Evolutionary conservation across 2,329 filamentous ascomycete genomes (phyloP).

Genomic region (Penicillium sp.): DNA sequence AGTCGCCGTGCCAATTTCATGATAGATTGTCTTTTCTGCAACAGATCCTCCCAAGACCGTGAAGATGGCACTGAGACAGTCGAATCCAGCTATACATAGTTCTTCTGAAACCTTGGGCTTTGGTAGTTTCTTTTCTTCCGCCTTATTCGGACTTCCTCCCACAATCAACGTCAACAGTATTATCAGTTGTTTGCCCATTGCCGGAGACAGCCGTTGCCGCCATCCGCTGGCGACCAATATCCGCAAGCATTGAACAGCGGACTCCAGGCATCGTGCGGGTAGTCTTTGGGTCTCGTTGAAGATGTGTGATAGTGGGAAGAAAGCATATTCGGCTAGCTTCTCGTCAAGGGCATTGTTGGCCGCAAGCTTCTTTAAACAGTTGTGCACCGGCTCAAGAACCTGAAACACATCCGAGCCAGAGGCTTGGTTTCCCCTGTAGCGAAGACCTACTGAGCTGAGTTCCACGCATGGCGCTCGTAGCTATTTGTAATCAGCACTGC

Average conservation of each 20-base stretch:
- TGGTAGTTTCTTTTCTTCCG: slow-evolving; percentile 24
- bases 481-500: slow-evolving; percentile 30
- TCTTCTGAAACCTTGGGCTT: slow-evolving; percentile 60
- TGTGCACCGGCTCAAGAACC: slow-evolving; percentile 46
- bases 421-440: slow-evolving; percentile 46
- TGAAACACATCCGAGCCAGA: slow-evolving; percentile 48
- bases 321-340: slow-evolving; percentile 87
- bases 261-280: slow-evolving; percentile 66
- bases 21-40: slow-evolving; percentile 44
- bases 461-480: slow-evolving; percentile 58
- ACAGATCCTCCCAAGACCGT: slow-evolving; percentile 51
- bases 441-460: slow-evolving; percentile 53
- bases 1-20: slow-evolving; percentile 61
- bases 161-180: slow-evolving; percentile 79
- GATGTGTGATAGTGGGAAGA: slow-evolving; percentile 86
- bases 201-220: slow-evolving; percentile 65
- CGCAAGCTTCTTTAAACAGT: slow-evolving; percentile 39
- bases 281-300: slow-evolving; percentile 71
- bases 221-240: slow-evolving; percentile 75
- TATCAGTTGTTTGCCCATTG: slow-evolving; percentile 77
- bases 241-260: slow-evolving; percentile 69
- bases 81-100: slow-evolving; percentile 66
- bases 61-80: slow-evolving; percentile 65
- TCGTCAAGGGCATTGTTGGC: slow-evolving; percentile 58
- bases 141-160: slow-evolving; percentile 63